These are phyloP conservation scores for Podospora anserina DNA, from an alignment of 495 filamentous ascomycete genomes.

Conservation along the genomic window DNA sequence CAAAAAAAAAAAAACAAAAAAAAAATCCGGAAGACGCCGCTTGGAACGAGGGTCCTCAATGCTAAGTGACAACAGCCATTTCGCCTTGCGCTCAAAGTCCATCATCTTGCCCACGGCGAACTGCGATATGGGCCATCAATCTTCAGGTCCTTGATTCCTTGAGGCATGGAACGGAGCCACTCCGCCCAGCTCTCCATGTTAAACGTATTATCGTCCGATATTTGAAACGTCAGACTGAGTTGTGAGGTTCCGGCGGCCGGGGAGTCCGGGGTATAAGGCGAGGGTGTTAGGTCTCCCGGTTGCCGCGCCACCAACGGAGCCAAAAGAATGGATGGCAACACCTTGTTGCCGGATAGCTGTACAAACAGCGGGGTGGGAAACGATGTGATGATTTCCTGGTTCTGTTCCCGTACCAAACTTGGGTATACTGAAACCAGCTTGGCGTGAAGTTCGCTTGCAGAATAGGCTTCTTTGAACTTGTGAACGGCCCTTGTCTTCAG, in stretches of 20 bases:
- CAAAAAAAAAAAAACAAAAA: too few species aligned
- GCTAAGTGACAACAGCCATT: too few species aligned
- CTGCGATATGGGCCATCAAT: slow-evolving; percentile 44
- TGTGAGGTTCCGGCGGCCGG: slow-evolving; percentile 30
- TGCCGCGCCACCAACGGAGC: slow-evolving; percentile 25
- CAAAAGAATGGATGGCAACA: slow-evolving; percentile 46
- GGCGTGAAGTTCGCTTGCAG: slow-evolving; percentile 49
- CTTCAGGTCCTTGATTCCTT: slow-evolving; percentile 46
- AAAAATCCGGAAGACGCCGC: too few species aligned
- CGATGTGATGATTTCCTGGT: slow-evolving; percentile 35
- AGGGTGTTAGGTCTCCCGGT: slow-evolving; percentile 18
- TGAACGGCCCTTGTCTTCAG: slow-evolving; percentile 40
- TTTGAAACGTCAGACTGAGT: slow-evolving; percentile 43
- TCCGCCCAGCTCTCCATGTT: slow-evolving; percentile 46
- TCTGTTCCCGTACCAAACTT: slow-evolving; percentile 42
- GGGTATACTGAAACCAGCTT: slow-evolving; percentile 43
- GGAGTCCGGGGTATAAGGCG: slow-evolving; percentile 25
- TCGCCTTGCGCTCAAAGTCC: too few species aligned
- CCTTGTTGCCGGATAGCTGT: slow-evolving; percentile 44
- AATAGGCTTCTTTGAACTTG: slow-evolving; percentile 35
- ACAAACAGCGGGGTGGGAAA: slow-evolving; percentile 48
- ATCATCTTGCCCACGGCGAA: slow-evolving; percentile 15
- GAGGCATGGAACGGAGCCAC: slow-evolving; percentile 50
- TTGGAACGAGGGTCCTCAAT: too few species aligned
- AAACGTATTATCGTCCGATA: slow-evolving; percentile 40